phyloP scores from a whole-genome alignment of 495 filamentous ascomycete genomes.

The Bathelium albidoporum region DNA sequence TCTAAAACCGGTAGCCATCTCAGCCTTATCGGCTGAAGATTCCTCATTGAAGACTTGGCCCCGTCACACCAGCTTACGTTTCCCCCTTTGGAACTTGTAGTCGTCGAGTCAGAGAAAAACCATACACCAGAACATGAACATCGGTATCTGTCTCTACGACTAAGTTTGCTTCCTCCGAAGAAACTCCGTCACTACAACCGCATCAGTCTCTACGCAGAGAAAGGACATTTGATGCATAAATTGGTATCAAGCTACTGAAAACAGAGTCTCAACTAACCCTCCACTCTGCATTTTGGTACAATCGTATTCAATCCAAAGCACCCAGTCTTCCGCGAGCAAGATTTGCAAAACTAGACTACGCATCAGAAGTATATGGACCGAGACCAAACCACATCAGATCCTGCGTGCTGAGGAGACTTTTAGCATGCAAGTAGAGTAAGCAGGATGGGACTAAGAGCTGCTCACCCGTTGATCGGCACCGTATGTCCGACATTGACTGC shows the following conservation, averaged over 20 bases:
- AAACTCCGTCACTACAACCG: too few relatives aligned
- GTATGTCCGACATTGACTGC: constrained; percentile 17
- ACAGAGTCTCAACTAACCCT: not conserved
- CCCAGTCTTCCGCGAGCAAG: not conserved
- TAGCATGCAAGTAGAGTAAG: not conserved
- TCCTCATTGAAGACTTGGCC: too few relatives aligned
- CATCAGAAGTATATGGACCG: constrained; percentile 9
- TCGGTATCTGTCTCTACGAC: not conserved
- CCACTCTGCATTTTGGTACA: not conserved
- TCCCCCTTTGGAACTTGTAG: too few relatives aligned
- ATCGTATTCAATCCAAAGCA: not conserved
- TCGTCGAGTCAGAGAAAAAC: too few relatives aligned
- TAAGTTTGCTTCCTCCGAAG: too few relatives aligned
- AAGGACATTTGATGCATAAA: not conserved
- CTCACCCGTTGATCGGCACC: constrained; percentile 15
- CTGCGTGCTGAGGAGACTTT: constrained; percentile 1
- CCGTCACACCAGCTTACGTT: too few relatives aligned
- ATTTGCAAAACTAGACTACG: not conserved
- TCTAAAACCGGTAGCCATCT: not conserved
- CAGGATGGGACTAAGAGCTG: not conserved
- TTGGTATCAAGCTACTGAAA: not conserved
- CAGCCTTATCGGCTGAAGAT: not conserved
- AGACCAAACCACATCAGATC: constrained; percentile 19
- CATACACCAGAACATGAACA: not conserved
- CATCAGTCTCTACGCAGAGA: too few relatives aligned